A percentile compares a stretch with the other conserved stretches of the same genome.
Conservation (phyloP, 2,329 filamentous ascomycete genomes). For the Ophiosphaerella korrae region DNA sequence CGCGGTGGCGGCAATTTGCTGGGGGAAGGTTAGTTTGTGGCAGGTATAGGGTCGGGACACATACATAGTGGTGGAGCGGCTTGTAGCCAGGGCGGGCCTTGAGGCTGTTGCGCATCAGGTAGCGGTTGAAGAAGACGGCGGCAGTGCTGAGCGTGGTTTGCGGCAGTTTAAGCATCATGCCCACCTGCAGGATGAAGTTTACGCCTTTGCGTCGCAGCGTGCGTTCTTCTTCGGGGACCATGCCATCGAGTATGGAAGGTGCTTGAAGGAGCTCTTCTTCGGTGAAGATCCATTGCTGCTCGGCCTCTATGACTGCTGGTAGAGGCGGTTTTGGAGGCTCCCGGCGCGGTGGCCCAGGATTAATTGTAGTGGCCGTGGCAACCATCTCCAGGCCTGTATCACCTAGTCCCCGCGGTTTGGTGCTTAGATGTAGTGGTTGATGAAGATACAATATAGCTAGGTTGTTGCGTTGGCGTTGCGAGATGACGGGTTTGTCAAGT, state of each 20-base stretch:
- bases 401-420: background rate
- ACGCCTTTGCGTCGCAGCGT: slow-evolving; percentile 85
- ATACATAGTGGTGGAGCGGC: slow-evolving; percentile 82
- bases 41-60: slow-evolving; percentile 11
- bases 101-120: slow-evolving; percentile 89
- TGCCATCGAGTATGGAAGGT: slow-evolving; percentile 83
- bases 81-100: slow-evolving; percentile 68
- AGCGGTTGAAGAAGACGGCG: slow-evolving; percentile 92
- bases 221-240: slow-evolving; percentile 77
- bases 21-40: background rate
- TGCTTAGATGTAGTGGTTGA: background rate
- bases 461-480: background rate
- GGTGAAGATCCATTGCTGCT: slow-evolving; percentile 87
- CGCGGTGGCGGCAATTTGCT: slow-evolving; percentile 85
- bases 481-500: background rate
- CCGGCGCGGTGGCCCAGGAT: slow-evolving; percentile 25
- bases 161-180: slow-evolving; percentile 87
- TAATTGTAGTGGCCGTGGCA: slow-evolving; percentile 27
- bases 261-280: slow-evolving; percentile 80
- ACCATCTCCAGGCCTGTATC: slow-evolving; percentile 28
- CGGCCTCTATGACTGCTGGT: slow-evolving; percentile 58
- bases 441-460: too few species aligned
- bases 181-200: slow-evolving; percentile 95
- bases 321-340: slow-evolving; percentile 46
- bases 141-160: slow-evolving; percentile 92